A percentile compares a stretch with the other conserved stretches of the same genome.
Conservation (phyloP, 352 stramenopile genomes). For the Phytophthora melonis region DNA sequence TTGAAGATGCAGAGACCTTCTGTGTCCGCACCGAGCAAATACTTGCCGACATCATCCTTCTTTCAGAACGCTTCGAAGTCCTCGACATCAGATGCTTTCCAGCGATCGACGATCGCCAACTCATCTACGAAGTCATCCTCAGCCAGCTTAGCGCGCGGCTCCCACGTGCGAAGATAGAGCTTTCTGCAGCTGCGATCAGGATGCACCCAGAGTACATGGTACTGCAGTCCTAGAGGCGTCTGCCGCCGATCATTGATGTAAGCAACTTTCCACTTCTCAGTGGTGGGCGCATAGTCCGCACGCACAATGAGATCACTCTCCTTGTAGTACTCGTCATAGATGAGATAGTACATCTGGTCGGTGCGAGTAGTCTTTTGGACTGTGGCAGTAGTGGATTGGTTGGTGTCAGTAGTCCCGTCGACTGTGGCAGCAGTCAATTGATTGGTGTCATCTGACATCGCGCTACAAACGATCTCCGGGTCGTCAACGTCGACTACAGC, state of each 20-base stretch:
- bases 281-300: not conserved
- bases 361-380: not conserved
- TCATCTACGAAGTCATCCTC: slow-evolving; percentile 1
- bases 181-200: not conserved
- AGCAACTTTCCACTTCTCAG: slow-evolving; percentile 2
- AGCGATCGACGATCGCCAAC: slow-evolving; percentile 8
- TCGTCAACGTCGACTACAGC: not conserved
- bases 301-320: not conserved
- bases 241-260: not conserved
- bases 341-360: not conserved
- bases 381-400: not conserved
- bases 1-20: slow-evolving; percentile 12
- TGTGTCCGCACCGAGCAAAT: not conserved
- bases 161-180: slow-evolving; percentile 1
- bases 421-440: not conserved
- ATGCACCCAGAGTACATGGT: slow-evolving; percentile 5
- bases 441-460: not conserved
- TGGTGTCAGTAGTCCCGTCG: not conserved
- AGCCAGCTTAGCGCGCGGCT: not conserved
- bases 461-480: not conserved
- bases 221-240: not conserved
- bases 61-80: slow-evolving; percentile 4
- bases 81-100: not conserved
- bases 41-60: not conserved
- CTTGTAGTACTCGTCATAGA: slow-evolving; percentile 7